A percentile compares a stretch with the other conserved stretches of the same genome.
Conservation (phyloP, 1,139 yeast species). For the Lodderomyces beijingensis region DNA sequence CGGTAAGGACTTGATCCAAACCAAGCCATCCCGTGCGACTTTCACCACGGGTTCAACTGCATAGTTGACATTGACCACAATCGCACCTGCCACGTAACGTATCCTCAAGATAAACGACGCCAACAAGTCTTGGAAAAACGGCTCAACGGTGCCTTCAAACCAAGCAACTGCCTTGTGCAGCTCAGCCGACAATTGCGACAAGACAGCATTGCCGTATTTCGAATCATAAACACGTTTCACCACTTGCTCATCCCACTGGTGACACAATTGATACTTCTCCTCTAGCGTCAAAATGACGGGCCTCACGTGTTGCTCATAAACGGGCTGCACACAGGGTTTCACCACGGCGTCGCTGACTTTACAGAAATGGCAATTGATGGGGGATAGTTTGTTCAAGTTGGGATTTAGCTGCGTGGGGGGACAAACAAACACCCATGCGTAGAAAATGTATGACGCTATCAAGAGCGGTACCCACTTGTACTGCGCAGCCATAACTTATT, state of each 20-base stretch:
- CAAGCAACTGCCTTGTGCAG: background rate
- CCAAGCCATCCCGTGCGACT: background rate
- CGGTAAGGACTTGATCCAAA: constrained; percentile 4
- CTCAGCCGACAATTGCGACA: background rate
- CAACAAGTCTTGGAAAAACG: background rate
- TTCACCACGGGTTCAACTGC: constrained; percentile 4
- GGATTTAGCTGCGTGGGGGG: constrained; percentile 8
- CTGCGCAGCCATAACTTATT: background rate
- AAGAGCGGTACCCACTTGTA: constrained; percentile 4
- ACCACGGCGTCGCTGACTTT: constrained; percentile 8
- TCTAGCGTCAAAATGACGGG: constrained; percentile 7
- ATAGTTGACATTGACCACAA: constrained; percentile 2
- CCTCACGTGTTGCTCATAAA: constrained; percentile 8
- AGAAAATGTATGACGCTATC: constrained; percentile 8
- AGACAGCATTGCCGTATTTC: background rate
- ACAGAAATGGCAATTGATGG: constrained; percentile 14
- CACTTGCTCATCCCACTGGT: constrained; percentile 4
- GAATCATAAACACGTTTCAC: background rate
- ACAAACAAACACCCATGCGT: constrained; percentile 13
- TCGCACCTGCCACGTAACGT: constrained; percentile 2
- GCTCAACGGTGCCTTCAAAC: constrained; percentile 2
- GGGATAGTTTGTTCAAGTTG: constrained; percentile 7
- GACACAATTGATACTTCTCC: constrained; percentile 1
- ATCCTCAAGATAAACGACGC: constrained; percentile 1
- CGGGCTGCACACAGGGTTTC: constrained; percentile 12